A percentile compares a stretch with the other conserved stretches of the same genome.
phyloP scores from a whole-genome alignment of 306 rosid genomes.

The Rosa lucieae region DNA sequence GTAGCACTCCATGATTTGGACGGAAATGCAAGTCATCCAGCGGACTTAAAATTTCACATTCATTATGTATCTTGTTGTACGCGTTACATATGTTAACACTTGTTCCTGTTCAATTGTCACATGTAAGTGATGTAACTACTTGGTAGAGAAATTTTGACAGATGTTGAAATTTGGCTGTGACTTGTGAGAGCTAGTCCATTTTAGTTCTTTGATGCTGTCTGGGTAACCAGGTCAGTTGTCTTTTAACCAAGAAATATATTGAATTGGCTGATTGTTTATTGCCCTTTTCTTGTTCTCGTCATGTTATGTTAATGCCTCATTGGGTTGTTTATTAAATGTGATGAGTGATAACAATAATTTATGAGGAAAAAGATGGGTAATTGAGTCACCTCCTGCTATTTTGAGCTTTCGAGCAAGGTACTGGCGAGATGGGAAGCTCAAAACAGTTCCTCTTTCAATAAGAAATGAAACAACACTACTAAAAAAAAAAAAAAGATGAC shows the following conservation, averaged over 20 bases:
- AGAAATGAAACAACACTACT: background rate
- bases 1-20: background rate
- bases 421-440: background rate
- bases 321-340: background rate
- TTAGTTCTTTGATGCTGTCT: background rate
- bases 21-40: background rate
- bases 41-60: background rate
- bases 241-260: background rate
- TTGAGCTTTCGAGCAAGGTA: background rate
- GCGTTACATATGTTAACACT: background rate
- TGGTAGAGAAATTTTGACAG: background rate
- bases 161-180: conserved; percentile 1
- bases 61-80: background rate
- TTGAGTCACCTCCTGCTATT: background rate
- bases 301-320: background rate
- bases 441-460: background rate
- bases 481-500: background rate
- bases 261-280: background rate
- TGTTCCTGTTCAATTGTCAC: background rate
- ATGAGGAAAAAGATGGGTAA: background rate
- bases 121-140: background rate
- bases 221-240: background rate
- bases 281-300: background rate
- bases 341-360: background rate
- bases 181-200: background rate